A percentile compares a stretch with the other conserved stretches of the same genome.
These are phyloP conservation scores for Fusarium sp. DNA, from an alignment of 2,329 filamentous ascomycete genomes.

Conservation along the genomic window DNA sequence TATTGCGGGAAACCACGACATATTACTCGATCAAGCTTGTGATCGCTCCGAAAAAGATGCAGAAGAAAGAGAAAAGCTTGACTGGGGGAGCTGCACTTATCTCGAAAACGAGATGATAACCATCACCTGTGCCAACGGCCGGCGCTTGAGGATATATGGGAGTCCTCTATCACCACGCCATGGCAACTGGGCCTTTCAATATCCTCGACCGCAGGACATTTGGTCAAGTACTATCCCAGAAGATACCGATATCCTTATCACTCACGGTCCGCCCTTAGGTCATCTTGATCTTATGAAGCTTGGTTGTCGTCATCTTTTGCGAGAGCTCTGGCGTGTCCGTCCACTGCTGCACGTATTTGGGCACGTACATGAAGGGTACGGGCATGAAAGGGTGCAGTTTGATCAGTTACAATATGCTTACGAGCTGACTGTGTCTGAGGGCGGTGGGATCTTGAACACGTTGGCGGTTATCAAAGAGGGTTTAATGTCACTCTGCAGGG, in stretches of 20 bases:
- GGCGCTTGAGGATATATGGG: constrained; percentile 41
- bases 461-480: constrained; percentile 8
- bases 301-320: constrained; percentile 48
- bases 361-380: constrained; percentile 67
- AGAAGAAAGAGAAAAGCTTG: constrained; percentile 18
- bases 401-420: constrained; percentile 44
- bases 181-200: constrained; percentile 55
- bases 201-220: constrained; percentile 44
- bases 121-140: constrained; percentile 40
- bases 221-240: constrained; percentile 41
- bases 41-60: not conserved
- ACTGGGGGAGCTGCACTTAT: constrained; percentile 42
- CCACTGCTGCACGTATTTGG: constrained; percentile 70
- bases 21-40: constrained; percentile 42
- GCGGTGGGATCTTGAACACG: constrained; percentile 4
- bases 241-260: constrained; percentile 50
- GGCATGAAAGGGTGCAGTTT: constrained; percentile 45
- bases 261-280: constrained; percentile 49
- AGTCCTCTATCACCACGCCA: constrained; percentile 47
- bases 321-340: constrained; percentile 61
- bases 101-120: constrained; percentile 35
- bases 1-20: constrained; percentile 58
- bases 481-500: constrained; percentile 2
- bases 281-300: constrained; percentile 49
- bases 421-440: constrained; percentile 4